Base-by-base conservation (phyloP, 306 rosid species). In the Herpetospermum pedunculosum region DNA sequence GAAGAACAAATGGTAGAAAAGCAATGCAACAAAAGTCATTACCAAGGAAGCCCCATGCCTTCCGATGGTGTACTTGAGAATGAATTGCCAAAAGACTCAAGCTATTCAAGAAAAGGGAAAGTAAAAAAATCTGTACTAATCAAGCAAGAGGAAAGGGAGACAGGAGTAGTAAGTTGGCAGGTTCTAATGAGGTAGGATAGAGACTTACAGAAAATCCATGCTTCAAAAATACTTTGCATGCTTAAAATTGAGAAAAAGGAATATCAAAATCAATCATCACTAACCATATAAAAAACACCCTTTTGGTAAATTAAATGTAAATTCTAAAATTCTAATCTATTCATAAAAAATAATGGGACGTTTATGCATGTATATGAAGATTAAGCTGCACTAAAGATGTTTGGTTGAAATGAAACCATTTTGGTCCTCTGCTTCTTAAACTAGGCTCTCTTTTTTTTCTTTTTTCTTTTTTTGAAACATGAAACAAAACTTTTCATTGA, bases 71-170 rank as follows among this genome's bases (percentile, higher is more conserved):
- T 74, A 49, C 77, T 77, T 44, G 70, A 30, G 29, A 79, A 64
- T 75, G 86, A 87, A 69, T 76, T 84, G 5, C 78, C 64, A 69
- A 81, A 69, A 25, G 86, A 86, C 70, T 60, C 49, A 65, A 82
- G 70, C 75, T 73, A 68, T 75, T 74, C 76, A 67, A 90, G 76
- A 75, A 86, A 84, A 68, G 88, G 88, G 40, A 87, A 82, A 78
- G 77, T 80, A 41, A 64, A 65, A 75, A 92, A 83, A 70, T 92
- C 96, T 5, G 87, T 84, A 62, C 84, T 90, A 44, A 78, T 92
- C 60, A 90, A 86, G 82, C 87, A 88, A 83, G 98, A 92, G 84
- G 98, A 92, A 75, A 72, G 92, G 71, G 98, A 90, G 77, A 88
- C 92, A 13, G 98, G 98, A 9, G 79, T 90, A 57, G 89, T 90